phyloP scores from a whole-genome alignment of 2,329 filamentous ascomycete genomes.

The Meredithiella fracta region DNA sequence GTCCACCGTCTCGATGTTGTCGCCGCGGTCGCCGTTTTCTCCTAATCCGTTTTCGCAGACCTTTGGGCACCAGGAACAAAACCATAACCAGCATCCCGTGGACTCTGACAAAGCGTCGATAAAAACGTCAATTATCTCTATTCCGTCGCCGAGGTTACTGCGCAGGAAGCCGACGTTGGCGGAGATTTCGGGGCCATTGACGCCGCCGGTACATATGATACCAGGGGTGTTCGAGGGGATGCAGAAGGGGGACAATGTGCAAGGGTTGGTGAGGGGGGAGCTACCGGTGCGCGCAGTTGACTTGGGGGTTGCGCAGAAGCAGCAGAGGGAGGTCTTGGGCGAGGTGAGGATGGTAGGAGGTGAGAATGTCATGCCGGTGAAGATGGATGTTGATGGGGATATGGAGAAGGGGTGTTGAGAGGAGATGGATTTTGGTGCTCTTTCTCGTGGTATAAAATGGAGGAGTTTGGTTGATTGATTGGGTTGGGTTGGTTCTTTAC shows the following conservation, averaged over 20 bases:
- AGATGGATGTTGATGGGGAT: too few relatives aligned
- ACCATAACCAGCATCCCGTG: slow-evolving; percentile 1
- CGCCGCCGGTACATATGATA: slow-evolving; percentile 9
- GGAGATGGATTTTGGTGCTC: too few relatives aligned
- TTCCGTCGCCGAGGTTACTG: neutral
- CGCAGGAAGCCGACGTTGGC: slow-evolving; percentile 15
- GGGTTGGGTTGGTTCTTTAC: too few relatives aligned
- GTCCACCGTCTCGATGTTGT: slow-evolving; percentile 9
- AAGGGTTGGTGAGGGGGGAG: neutral
- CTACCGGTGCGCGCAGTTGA: neutral
- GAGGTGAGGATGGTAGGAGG: neutral
- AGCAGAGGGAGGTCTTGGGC: neutral
- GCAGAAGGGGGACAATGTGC: slow-evolving; percentile 4
- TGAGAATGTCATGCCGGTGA: neutral
- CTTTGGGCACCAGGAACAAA: slow-evolving; percentile 11
- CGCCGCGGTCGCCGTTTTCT: slow-evolving; percentile 12
- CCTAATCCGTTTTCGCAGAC: slow-evolving; percentile 11
- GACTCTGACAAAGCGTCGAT: too few relatives aligned
- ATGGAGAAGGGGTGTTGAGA: too few relatives aligned
- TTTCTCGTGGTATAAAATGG: too few relatives aligned
- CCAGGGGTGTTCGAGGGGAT: slow-evolving; percentile 13
- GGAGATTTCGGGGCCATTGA: slow-evolving; percentile 13
- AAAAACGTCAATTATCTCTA: slow-evolving; percentile 1
- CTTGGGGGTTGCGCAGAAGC: too few relatives aligned
- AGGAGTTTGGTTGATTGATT: too few relatives aligned